Evolutionary conservation across 2,329 filamentous ascomycete species (phyloP).

Genomic region (Plectosphaerella plurivora): DNA sequence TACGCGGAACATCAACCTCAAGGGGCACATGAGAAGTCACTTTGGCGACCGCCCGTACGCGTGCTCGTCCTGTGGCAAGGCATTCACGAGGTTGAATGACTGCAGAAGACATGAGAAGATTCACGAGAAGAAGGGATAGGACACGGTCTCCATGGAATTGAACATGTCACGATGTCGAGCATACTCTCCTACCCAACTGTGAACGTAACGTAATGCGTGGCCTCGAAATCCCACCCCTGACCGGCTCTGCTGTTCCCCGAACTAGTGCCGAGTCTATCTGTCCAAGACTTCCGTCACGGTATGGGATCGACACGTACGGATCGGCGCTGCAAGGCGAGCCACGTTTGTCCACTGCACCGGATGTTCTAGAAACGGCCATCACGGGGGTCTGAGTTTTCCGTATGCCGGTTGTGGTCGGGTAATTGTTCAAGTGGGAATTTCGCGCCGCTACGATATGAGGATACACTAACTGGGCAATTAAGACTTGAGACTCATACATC

Average conservation of each 20-base stretch:
- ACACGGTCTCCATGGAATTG: neutral
- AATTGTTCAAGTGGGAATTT: too few species aligned
- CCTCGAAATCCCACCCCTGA: too few species aligned
- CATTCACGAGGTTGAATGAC: constrained; percentile 27
- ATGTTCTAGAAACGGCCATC: neutral
- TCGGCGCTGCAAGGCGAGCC: neutral
- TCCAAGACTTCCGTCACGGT: neutral
- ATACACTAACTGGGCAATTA: too few species aligned
- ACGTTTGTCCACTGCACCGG: neutral
- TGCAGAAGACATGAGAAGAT: constrained; percentile 25
- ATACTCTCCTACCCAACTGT: too few species aligned
- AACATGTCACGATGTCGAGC: too few species aligned
- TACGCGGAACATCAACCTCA: constrained; percentile 28
- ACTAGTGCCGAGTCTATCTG: neutral
- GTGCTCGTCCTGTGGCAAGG: constrained; percentile 23
- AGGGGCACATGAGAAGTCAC: constrained; percentile 29
- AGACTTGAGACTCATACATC: too few species aligned
- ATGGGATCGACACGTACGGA: neutral
- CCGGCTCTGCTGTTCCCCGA: neutral
- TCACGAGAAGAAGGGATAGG: constrained; percentile 9
- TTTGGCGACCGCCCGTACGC: constrained; percentile 23
- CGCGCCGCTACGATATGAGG: too few species aligned
- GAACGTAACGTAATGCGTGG: too few species aligned
- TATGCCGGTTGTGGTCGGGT: neutral
- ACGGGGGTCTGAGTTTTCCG: neutral